These are phyloP conservation scores for Eimeria nieschulzi DNA, from an alignment of 169 alveolate genomes.

Conservation along the genomic window DNA sequence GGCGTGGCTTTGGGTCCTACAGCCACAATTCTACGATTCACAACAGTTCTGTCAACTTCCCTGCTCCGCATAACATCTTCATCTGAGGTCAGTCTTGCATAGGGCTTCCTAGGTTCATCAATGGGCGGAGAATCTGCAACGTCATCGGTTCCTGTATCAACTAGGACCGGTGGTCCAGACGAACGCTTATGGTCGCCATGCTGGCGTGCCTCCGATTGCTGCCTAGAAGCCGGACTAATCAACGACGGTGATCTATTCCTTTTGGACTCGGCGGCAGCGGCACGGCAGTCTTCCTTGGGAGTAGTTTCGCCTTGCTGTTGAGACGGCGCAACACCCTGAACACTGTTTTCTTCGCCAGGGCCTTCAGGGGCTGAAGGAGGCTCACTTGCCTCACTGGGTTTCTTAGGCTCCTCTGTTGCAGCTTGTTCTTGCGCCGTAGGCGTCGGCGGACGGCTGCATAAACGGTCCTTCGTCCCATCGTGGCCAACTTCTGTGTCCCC, in stretches of 20 bases:
- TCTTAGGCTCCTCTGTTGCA: not conserved
- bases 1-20: not conserved
- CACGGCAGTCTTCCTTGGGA: not conserved
- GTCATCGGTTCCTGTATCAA: not conserved
- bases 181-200: not conserved
- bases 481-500: constrained; percentile 6
- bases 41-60: constrained; percentile 22
- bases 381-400: not conserved
- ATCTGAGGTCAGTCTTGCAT: constrained; percentile 7
- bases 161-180: not conserved
- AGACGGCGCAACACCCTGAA: constrained; percentile 26
- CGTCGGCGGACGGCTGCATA: constrained; percentile 12
- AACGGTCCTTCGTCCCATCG: not conserved
- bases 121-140: not conserved
- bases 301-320: constrained; percentile 10
- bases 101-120: not conserved
- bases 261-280: not conserved
- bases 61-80: not conserved
- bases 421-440: constrained; percentile 20
- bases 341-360: not conserved
- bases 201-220: not conserved
- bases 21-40: constrained; percentile 40
- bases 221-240: constrained; percentile 11
- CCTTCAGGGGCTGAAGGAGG: not conserved
- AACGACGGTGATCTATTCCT: not conserved